Evolutionary conservation across 352 stramenopile genomes (phyloP).

Genomic region (Globisporangium apiculatum): DNA sequence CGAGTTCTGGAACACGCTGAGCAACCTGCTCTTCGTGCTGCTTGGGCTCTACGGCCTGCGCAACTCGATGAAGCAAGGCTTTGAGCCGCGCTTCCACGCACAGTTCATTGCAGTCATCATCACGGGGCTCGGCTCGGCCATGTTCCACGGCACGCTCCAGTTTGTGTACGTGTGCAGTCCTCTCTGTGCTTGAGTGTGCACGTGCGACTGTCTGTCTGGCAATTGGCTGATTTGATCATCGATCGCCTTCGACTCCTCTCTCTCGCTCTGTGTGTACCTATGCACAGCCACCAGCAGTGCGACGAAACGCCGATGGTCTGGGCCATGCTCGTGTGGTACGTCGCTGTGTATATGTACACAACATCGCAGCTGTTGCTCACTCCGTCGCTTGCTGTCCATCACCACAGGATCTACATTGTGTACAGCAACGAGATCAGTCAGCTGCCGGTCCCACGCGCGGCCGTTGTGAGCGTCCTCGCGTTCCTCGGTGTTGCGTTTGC

Average conservation of each 20-base stretch:
- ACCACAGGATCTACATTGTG: conserved; percentile 67
- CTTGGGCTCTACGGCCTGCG: conserved; percentile 67
- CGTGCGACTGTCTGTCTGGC: too few species aligned
- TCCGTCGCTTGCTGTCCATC: not conserved
- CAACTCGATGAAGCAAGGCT: conserved; percentile 51
- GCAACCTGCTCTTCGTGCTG: conserved; percentile 73
- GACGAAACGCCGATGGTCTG: conserved; percentile 86
- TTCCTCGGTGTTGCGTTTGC: conserved; percentile 58
- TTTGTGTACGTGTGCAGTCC: conserved; percentile 32
- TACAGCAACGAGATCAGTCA: conserved; percentile 68
- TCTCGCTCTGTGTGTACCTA: not conserved
- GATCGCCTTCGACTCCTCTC: too few species aligned
- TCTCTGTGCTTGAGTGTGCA: too few species aligned
- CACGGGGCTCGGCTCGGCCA: conserved; percentile 71
- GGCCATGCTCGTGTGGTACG: conserved; percentile 63
- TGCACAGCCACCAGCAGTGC: conserved; percentile 53
- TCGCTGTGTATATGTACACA: not conserved
- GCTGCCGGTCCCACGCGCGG: conserved; percentile 30
- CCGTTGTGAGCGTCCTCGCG: conserved; percentile 42
- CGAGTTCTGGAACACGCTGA: conserved; percentile 87
- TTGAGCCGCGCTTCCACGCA: conserved; percentile 70
- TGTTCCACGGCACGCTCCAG: conserved; percentile 85
- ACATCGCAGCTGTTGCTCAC: not conserved
- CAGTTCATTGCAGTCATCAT: conserved; percentile 74
- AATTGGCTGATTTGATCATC: too few species aligned